These are phyloP conservation scores for Aspergillus chevalieri DNA, from an alignment of 2,329 filamentous ascomycete species.

Conservation along the genomic window DNA sequence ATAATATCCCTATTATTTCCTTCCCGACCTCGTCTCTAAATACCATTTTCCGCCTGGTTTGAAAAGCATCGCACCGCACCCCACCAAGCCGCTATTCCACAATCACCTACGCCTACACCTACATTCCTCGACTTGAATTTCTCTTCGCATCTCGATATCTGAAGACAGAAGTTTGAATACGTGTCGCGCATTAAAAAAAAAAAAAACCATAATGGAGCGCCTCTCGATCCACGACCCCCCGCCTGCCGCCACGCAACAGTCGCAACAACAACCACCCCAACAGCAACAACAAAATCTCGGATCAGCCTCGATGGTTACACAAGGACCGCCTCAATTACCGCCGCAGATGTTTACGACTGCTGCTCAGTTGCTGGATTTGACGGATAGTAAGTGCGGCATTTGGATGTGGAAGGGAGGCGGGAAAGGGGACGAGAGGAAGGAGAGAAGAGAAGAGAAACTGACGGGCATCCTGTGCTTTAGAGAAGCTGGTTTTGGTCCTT, in stretches of 20 bases:
- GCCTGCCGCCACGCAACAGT: conserved; percentile 18
- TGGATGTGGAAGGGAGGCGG: neutral
- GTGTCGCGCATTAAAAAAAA: too few relatives aligned
- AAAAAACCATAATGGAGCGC: conserved; percentile 25
- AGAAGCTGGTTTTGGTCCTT: conserved; percentile 88
- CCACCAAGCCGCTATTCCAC: neutral
- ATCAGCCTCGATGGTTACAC: conserved; percentile 21
- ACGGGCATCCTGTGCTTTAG: conserved; percentile 44
- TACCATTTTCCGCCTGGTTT: too few relatives aligned
- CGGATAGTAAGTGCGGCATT: conserved; percentile 68
- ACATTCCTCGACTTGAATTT: neutral
- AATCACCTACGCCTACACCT: neutral
- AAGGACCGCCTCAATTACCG: conserved; percentile 43
- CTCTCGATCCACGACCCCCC: conserved; percentile 30
- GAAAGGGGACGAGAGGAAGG: neutral
- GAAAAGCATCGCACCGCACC: too few relatives aligned
- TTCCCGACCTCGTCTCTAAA: too few relatives aligned
- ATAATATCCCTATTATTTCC: neutral
- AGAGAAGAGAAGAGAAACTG: neutral
- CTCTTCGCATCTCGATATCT: too few relatives aligned
- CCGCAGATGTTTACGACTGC: conserved; percentile 99
- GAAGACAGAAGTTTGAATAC: too few relatives aligned
- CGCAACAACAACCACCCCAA: conserved; percentile 21
- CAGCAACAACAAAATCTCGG: conserved; percentile 27
- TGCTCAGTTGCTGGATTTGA: conserved; percentile 88